Percentiles rank a stretch among this genome's conserved stretches.
These are phyloP conservation scores for Neospermospora avenae DNA, from an alignment of 2,329 filamentous ascomycete genomes.

Conservation along the genomic window DNA sequence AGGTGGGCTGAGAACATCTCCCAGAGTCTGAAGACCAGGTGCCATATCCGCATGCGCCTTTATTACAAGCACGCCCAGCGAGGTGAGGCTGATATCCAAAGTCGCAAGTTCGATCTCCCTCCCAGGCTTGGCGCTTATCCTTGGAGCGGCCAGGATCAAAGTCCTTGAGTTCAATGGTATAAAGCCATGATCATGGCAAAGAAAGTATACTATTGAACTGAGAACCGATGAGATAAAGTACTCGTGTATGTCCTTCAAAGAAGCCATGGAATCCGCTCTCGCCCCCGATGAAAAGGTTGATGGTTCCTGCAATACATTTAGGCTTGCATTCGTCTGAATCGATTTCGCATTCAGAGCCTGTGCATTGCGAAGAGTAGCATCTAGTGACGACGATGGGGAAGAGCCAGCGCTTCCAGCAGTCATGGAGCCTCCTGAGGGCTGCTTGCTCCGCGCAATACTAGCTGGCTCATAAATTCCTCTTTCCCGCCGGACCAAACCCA, in stretches of 20 bases:
- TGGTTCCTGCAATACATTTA: constrained; percentile 24
- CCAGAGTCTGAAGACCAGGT: constrained; percentile 27
- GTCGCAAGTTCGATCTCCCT: constrained; percentile 30
- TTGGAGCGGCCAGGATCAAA: constrained; percentile 26
- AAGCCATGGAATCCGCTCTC: constrained; percentile 22
- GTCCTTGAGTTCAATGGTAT: constrained; percentile 36
- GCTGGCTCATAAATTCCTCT: constrained; percentile 33
- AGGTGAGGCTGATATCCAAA: constrained; percentile 34
- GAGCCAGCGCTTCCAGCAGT: constrained; percentile 28
- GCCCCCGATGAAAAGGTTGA: constrained; percentile 25
- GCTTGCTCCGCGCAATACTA: constrained; percentile 27
- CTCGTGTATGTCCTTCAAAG: constrained; percentile 33
- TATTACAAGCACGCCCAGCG: constrained; percentile 33
- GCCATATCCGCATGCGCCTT: constrained; percentile 32
- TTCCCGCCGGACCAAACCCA: constrained; percentile 25
- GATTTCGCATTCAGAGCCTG: constrained; percentile 30
- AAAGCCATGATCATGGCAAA: constrained; percentile 33
- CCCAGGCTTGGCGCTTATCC: constrained; percentile 4
- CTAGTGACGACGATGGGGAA: constrained; percentile 31
- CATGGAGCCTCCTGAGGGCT: constrained; percentile 17
- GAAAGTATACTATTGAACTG: constrained; percentile 32
- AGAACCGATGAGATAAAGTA: constrained; percentile 36
- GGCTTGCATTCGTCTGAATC: constrained; percentile 18
- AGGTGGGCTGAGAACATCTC: constrained; percentile 1
- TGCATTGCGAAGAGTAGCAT: constrained; percentile 27